These are phyloP conservation scores for Pyrrhoderma lamaoense DNA, from an alignment of 1,284 basidiomycete species.

Conservation along the genomic window DNA sequence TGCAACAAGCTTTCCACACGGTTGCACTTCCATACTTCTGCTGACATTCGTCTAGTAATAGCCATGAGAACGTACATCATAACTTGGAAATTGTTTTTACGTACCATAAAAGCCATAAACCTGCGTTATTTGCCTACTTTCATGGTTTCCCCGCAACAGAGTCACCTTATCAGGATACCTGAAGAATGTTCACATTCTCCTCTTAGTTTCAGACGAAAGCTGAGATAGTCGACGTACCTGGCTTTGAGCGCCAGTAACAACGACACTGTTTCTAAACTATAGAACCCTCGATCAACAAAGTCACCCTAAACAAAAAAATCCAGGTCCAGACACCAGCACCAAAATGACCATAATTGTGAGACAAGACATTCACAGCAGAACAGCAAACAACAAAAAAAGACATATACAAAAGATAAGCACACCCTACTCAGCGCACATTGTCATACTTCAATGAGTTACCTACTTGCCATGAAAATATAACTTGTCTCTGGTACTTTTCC, in stretches of 20 bases:
- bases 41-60: conserved; percentile 79
- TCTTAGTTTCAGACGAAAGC: neutral
- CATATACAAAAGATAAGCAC: conserved; percentile 12
- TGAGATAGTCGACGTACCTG: conserved; percentile 41
- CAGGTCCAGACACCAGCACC: conserved; percentile 24
- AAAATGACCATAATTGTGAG: too few relatives aligned
- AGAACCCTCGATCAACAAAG: conserved; percentile 96
- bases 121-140: conserved; percentile 94
- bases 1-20: conserved; percentile 95
- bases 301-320: conserved; percentile 79
- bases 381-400: conserved; percentile 2
- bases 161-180: conserved; percentile 93
- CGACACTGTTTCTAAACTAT: conserved; percentile 93
- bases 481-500: conserved; percentile 85
- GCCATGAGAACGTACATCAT: conserved; percentile 2
- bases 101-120: conserved; percentile 96
- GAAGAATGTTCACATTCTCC: conserved; percentile 2
- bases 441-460: conserved; percentile 28
- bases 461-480: conserved; percentile 96
- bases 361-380: conserved; percentile 6
- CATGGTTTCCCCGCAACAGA: conserved; percentile 89
- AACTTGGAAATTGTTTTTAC: conserved; percentile 22
- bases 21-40: conserved; percentile 92
- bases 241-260: conserved; percentile 87
- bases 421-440: conserved; percentile 6